A percentile compares a stretch with the other conserved stretches of the same genome.
Conservation (phyloP, 2,329 filamentous ascomycete species). For the Gnomoniopsis sp. region DNA sequence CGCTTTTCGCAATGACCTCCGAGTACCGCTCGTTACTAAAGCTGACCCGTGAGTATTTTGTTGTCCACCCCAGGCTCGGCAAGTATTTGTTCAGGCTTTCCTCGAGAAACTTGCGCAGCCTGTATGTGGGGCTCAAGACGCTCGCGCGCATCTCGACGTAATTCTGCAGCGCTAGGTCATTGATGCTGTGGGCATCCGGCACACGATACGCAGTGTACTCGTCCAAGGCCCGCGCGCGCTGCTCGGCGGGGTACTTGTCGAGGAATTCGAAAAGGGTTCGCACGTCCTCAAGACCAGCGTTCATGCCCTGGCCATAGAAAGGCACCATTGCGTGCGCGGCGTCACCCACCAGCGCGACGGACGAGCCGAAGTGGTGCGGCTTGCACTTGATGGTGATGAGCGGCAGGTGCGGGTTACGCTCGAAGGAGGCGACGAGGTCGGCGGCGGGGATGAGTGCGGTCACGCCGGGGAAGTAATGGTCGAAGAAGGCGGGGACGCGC, state of each 20-base stretch:
- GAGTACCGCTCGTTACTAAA: constrained; percentile 93
- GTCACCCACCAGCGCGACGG: constrained; percentile 84
- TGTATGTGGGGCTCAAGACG: constrained; percentile 74
- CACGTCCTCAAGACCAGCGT: constrained; percentile 92
- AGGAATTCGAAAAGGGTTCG: constrained; percentile 79
- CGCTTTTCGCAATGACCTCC: constrained; percentile 69
- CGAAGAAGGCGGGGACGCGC: constrained; percentile 69
- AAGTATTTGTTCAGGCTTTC: constrained; percentile 75
- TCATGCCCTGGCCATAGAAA: constrained; percentile 98
- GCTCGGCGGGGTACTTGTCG: constrained; percentile 58
- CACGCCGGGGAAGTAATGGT: constrained; percentile 82
- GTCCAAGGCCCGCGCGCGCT: constrained; percentile 64
- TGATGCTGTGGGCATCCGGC: constrained; percentile 83
- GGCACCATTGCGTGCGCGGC: constrained; percentile 97
- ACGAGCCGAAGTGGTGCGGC: constrained; percentile 77
- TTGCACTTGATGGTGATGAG: constrained; percentile 91
- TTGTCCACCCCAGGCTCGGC: constrained; percentile 80
- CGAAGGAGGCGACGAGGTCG: constrained; percentile 72
- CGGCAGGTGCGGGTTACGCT: constrained; percentile 80
- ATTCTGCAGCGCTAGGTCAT: constrained; percentile 85
- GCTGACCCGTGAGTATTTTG: constrained; percentile 87
- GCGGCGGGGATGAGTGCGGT: constrained; percentile 64
- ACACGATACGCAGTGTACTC: constrained; percentile 74
- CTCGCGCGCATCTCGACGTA: constrained; percentile 91
- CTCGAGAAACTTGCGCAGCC: constrained; percentile 79